These are phyloP conservation scores for Incumbomyces lentus DNA, from an alignment of 2,329 filamentous ascomycete species.

Conservation along the genomic window DNA sequence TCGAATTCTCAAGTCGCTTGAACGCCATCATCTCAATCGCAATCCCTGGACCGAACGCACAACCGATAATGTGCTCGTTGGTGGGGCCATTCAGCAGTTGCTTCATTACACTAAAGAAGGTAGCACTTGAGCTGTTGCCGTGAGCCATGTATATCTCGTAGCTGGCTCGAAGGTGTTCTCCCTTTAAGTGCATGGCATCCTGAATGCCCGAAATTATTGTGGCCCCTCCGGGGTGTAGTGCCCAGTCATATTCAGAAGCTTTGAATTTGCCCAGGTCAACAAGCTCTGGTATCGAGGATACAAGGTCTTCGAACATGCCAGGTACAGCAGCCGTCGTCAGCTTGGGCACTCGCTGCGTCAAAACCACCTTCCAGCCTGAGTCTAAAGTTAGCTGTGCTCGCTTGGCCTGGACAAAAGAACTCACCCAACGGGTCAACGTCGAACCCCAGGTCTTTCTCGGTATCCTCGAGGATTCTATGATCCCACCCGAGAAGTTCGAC, in stretches of 20 bases:
- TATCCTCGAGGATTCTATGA: conserved; percentile 51
- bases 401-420: conserved; percentile 14
- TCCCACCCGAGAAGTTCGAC: conserved; percentile 59
- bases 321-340: conserved; percentile 43
- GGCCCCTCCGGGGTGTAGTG: conserved; percentile 59
- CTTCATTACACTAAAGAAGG: conserved; percentile 58
- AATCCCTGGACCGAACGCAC: conserved; percentile 61
- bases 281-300: conserved; percentile 36
- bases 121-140: conserved; percentile 59
- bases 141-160: conserved; percentile 59
- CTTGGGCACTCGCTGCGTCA: conserved; percentile 51
- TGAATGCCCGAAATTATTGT: conserved; percentile 57
- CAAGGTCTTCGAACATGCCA: conserved; percentile 46
- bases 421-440: conserved; percentile 52
- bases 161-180: conserved; percentile 59
- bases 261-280: conserved; percentile 28
- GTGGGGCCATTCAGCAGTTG: conserved; percentile 39
- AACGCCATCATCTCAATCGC: conserved; percentile 59
- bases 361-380: conserved; percentile 55
- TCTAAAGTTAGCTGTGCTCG: conserved; percentile 3
- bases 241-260: conserved; percentile 59
- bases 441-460: conserved; percentile 54
- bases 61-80: conserved; percentile 53
- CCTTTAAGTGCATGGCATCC: conserved; percentile 44
- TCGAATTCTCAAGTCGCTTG: conserved; percentile 22